phyloP scores from a whole-genome alignment of 2,329 filamentous ascomycete species.

The Claviceps sorghi region DNA sequence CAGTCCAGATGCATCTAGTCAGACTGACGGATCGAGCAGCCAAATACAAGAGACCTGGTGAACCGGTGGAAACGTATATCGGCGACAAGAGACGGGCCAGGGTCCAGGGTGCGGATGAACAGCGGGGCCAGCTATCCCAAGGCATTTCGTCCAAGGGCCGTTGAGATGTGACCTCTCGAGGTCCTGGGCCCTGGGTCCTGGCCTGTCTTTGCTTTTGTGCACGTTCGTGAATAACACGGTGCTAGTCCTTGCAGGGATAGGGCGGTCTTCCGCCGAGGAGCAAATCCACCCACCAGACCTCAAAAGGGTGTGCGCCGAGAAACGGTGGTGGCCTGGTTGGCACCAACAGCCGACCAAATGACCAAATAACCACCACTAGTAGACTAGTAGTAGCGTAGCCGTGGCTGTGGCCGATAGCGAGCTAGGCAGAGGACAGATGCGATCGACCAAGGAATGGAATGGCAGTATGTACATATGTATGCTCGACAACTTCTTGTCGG shows the following conservation, averaged over 20 bases:
- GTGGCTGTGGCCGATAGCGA: background rate
- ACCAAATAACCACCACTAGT: background rate
- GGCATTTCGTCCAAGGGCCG: slow-evolving; percentile 4
- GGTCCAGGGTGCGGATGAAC: background rate
- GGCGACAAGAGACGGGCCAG: slow-evolving; percentile 4
- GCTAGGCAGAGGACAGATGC: background rate
- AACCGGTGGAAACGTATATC: slow-evolving; percentile 5
- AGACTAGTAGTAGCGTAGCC: background rate
- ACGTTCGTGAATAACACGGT: background rate
- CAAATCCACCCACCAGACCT: background rate
- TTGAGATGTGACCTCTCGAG: slow-evolving; percentile 7
- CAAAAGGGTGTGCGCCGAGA: slow-evolving; percentile 1
- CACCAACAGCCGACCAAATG: background rate
- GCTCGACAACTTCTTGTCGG: background rate
- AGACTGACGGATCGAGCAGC: slow-evolving; percentile 3
- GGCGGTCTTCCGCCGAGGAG: background rate
- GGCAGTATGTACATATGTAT: too few relatives aligned
- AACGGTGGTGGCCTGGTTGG: background rate
- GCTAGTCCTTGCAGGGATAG: background rate
- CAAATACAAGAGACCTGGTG: slow-evolving; percentile 1
- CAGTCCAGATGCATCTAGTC: background rate
- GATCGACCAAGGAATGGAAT: background rate
- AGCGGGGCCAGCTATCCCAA: slow-evolving; percentile 1
- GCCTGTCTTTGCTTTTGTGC: background rate
- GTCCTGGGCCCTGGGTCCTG: slow-evolving; percentile 5